A percentile compares a stretch with the other conserved stretches of the same genome.
Evolutionary conservation across 495 filamentous ascomycete species (phyloP).

Genomic region (Trichoderma gamsii): DNA sequence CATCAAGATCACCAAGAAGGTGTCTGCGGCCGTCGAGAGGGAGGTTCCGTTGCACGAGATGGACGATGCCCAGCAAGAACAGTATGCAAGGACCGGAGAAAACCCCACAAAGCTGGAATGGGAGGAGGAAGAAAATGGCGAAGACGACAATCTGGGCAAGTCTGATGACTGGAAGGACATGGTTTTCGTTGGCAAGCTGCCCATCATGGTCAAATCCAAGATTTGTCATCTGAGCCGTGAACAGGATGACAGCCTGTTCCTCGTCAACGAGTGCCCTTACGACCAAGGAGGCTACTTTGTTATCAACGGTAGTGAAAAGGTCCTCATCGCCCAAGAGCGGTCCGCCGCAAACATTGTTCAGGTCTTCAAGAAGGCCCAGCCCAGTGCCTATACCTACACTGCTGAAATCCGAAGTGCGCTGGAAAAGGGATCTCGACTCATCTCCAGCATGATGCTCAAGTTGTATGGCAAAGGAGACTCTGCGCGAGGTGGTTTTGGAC

Average conservation of each 20-base stretch:
- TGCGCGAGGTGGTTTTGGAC: constrained; percentile 69
- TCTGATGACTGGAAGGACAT: constrained; percentile 35
- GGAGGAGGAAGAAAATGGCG: constrained; percentile 46
- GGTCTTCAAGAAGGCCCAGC: constrained; percentile 92
- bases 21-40: constrained; percentile 74
- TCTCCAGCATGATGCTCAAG: constrained; percentile 84
- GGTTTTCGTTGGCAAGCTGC: constrained; percentile 87
- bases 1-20: constrained; percentile 71
- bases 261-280: constrained; percentile 91
- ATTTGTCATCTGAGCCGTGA: constrained; percentile 82
- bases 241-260: constrained; percentile 72
- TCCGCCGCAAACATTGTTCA: constrained; percentile 97
- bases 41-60: constrained; percentile 55
- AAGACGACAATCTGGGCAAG: constrained; percentile 32
- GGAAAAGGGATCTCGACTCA: constrained; percentile 90
- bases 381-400: constrained; percentile 80
- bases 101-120: constrained; percentile 50
- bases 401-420: constrained; percentile 95
- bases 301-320: constrained; percentile 99
- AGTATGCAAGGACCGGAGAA: constrained; percentile 41
- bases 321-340: constrained; percentile 94
- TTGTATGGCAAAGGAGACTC: constrained; percentile 77
- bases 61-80: constrained; percentile 52
- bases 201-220: constrained; percentile 95
- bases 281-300: constrained; percentile 98